A percentile compares a stretch with the other conserved stretches of the same genome.
Conservation (phyloP, 345 rosid genomes). For the Capsella bursapastoris region DNA sequence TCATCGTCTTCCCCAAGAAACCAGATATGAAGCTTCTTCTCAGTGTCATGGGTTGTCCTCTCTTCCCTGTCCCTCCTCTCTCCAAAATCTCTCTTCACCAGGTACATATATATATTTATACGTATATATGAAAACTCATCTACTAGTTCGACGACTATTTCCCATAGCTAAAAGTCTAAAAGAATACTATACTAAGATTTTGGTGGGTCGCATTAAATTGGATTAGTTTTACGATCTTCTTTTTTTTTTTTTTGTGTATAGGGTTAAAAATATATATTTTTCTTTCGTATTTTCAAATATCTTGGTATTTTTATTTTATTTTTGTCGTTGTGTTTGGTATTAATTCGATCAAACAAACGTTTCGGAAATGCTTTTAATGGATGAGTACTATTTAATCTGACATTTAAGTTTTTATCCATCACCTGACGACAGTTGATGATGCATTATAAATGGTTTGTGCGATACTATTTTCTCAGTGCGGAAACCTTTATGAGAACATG, state of each 20-base stretch:
- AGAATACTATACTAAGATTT: not conserved
- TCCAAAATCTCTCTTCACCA: conserved; percentile 54
- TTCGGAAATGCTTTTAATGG: conserved; percentile 34
- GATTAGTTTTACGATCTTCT: not conserved
- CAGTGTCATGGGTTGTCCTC: conserved; percentile 90
- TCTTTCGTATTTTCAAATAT: not conserved
- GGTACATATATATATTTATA: conserved; percentile 41
- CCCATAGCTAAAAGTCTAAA: not conserved
- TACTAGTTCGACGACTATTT: conserved; percentile 3
- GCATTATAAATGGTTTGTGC: conserved; percentile 19
- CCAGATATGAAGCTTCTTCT: conserved; percentile 67
- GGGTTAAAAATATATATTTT: too few relatives aligned
- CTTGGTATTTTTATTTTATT: not conserved
- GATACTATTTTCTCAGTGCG: conserved; percentile 11
- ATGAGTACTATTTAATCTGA: conserved; percentile 27
- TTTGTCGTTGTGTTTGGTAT: not conserved
- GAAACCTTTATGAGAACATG: conserved; percentile 12
- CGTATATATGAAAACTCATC: not conserved
- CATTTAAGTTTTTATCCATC: conserved; percentile 6
- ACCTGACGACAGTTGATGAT: conserved; percentile 24
- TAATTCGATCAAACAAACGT: conserved; percentile 24
- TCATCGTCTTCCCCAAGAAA: conserved; percentile 53
- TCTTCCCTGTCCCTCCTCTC: conserved; percentile 69
- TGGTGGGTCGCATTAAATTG: conserved; percentile 22
- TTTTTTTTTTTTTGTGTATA: not conserved